phyloP scores from a whole-genome alignment of 2,329 filamentous ascomycete species.

The Ceratocystis huliohia region DNA sequence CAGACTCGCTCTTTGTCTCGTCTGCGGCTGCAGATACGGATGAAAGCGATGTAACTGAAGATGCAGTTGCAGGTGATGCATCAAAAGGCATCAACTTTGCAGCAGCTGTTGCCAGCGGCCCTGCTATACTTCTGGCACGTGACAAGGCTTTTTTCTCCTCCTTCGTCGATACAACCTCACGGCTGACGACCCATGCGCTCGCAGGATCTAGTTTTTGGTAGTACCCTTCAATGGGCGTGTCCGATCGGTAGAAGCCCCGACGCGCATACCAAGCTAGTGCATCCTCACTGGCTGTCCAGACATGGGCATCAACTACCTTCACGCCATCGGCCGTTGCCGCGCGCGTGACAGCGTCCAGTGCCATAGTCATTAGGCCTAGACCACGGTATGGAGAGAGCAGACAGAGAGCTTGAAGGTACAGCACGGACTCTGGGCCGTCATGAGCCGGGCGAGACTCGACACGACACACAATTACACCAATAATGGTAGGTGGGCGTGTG shows the following conservation, averaged over 20 bases:
- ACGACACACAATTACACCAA: slow-evolving; percentile 52
- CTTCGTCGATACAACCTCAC: slow-evolving; percentile 30
- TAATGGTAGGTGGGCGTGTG: slow-evolving; percentile 33
- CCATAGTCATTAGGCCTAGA: slow-evolving; percentile 45
- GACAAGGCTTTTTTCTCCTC: slow-evolving; percentile 4
- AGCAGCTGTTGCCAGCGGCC: not conserved
- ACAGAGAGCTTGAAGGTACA: slow-evolving; percentile 54
- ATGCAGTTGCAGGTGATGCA: slow-evolving; percentile 25
- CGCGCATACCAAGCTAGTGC: slow-evolving; percentile 49
- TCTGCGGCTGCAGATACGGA: slow-evolving; percentile 10
- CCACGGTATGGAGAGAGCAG: slow-evolving; percentile 51
- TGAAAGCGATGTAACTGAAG: slow-evolving; percentile 27
- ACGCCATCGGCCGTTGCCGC: slow-evolving; percentile 31
- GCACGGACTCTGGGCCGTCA: slow-evolving; percentile 31
- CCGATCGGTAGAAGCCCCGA: slow-evolving; percentile 42
- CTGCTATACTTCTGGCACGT: slow-evolving; percentile 19
- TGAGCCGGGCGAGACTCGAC: slow-evolving; percentile 38
- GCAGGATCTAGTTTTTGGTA: slow-evolving; percentile 50
- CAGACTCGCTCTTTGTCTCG: not conserved
- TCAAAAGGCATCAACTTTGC: slow-evolving; percentile 6
- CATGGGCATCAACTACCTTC: slow-evolving; percentile 46
- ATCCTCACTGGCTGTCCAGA: slow-evolving; percentile 55
- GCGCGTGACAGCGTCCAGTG: slow-evolving; percentile 41
- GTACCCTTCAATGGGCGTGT: slow-evolving; percentile 41
- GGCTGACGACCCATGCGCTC: slow-evolving; percentile 47